Base-by-base conservation (phyloP, 805 yeast genomes). In the Candida alai region DNA sequence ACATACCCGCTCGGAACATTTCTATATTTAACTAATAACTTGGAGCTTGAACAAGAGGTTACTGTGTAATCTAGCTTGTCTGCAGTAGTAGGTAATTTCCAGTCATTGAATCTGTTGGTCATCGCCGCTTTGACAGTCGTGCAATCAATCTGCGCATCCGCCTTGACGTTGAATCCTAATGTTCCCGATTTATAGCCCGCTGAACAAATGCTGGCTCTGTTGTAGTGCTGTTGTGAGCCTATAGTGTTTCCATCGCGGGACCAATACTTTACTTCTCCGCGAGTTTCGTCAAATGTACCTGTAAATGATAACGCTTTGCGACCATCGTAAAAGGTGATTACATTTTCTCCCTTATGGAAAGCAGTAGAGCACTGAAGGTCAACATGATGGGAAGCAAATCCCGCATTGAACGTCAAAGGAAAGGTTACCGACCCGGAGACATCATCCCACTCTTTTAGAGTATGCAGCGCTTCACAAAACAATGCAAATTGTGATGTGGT, bases 1-100 rank as follows among this genome's bases (percentile, higher is more conserved):
- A 56, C 39, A 37, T 42, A 53, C 2, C 62, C 63, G 3, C 56
- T 53, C 4, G 63, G 61, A 18, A 58, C 27, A 32, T 48, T 48
- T 4, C 22, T 16, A 36, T 47, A 56, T 12, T 14, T 31, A 15
- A 44, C 40, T 3, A 27, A 33, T 18, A 36, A 25, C 6, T n/a
- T 7, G 4, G 31, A 26, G 8, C 32, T 14, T 6, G 30, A 19
- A 39, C 55, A 52, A 10, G 11, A 6, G 1, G 40, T 18, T 6
- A 26, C 28, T 6, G 43, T 34, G 23, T 20, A 32, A 17, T 12
- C 15, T 8, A 24, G 16, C 9, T 21, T 30, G 31, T 15, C 20
- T 9, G 36, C 38, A 5, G 36, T 28, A 19, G 30, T 19, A 11
- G 58, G 52, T 18, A n/a, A 34, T 21, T 33, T 34, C 50, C 51